Evolutionary conservation across 2,329 filamentous ascomycete species (phyloP).

Genomic region (Coniochaeta sp.): DNA sequence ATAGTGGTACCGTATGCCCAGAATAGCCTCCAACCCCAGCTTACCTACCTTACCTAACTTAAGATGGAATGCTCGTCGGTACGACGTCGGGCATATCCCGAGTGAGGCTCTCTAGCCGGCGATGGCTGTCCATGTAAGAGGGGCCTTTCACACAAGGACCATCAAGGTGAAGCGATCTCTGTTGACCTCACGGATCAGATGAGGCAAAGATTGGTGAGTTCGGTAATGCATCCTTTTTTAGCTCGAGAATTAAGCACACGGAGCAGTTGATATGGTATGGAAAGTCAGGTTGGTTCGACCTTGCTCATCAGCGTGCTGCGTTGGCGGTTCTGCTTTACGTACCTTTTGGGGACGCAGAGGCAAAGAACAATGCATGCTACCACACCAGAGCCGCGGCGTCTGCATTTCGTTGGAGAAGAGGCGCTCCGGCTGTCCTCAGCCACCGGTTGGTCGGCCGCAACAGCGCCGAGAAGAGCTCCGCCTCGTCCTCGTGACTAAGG

Average conservation of each 20-base stretch:
- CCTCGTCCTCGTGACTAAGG: background rate
- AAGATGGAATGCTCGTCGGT: background rate
- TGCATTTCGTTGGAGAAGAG: background rate
- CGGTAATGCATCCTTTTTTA: too few species aligned
- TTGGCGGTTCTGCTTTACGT: background rate
- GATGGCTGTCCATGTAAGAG: background rate
- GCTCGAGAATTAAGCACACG: too few species aligned
- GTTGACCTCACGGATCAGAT: too few species aligned
- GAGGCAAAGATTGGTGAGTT: too few species aligned
- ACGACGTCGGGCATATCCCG: background rate
- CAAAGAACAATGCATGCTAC: background rate
- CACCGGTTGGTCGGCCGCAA: background rate
- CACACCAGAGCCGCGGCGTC: background rate
- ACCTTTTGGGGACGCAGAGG: background rate
- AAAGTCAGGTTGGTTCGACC: background rate
- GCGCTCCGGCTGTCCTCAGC: background rate
- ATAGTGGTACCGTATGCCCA: background rate
- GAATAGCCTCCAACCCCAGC: background rate
- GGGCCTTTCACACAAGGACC: too few species aligned
- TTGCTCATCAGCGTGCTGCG: background rate
- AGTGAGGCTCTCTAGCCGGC: background rate
- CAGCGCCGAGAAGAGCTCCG: background rate
- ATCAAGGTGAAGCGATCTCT: too few species aligned
- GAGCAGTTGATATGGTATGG: background rate
- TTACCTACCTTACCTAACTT: too few species aligned